Base-by-base conservation (phyloP, 2,329 filamentous ascomycete genomes). In the Diaporthe nobilis region DNA sequence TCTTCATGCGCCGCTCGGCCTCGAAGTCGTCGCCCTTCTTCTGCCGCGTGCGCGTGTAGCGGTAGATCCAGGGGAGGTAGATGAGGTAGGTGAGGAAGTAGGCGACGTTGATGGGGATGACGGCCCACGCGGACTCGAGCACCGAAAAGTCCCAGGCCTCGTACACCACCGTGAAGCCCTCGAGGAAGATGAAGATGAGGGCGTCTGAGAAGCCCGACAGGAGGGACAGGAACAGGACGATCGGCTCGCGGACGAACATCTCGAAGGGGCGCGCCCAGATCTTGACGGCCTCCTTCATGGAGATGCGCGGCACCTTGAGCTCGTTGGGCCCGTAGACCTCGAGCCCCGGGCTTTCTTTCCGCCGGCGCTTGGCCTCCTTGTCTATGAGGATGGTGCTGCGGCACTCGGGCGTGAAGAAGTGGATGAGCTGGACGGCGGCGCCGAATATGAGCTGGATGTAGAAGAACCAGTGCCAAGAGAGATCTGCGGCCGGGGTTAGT, bases 151-250 rank as follows among this genome's bases (percentile, higher is more conserved):
- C 80, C 92, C 92, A 95, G 80, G 94, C 91, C n/a, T 86, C 83
- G 80, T 94, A 94, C 1, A 95, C 93, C 1, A 94, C 86, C 0
- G 85, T 83, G 78, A 94, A 95, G 0, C 91, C 93, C 81, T 95
- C 92, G 71, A 95, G 90, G 81, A 93, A 94, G 86, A 94, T 94
- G 85, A 95, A 95, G 83, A 95, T 94, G 8, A 95, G 88, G 4
- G 92, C 92, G 77, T 95, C 93, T 7, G 89, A 91, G 86, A 95
- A 95, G 39, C 93, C 93, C 2, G 90, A 92, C 4, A 95, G 90
- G 0, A 94, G 87, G 1, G 93, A 94, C 4, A 95, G 86, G 55
- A 89, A 90, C 12, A 93, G 85, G 6, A 95, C 93, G 73, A 95
- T 95, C 2, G 93, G 93, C 84, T 95, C 94, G 0, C 90, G 93